phyloP scores from a whole-genome alignment of 2,329 filamentous ascomycete species.

The Aspergillus phoenicis region DNA sequence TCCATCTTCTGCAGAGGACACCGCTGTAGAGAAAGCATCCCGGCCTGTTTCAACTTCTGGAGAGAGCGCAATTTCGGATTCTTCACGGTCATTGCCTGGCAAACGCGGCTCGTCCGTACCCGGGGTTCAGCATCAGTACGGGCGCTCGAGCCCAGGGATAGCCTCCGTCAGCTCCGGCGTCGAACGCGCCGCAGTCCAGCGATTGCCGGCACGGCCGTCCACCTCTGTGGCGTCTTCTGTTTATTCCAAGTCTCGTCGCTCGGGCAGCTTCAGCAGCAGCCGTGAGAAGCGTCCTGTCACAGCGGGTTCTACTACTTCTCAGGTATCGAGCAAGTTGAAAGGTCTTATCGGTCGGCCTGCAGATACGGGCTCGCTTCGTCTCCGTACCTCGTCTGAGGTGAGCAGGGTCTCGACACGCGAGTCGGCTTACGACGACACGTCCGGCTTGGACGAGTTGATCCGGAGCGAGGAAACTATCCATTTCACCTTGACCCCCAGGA shows the following conservation, averaged over 20 bases:
- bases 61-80: conserved; percentile 32
- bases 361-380: conserved; percentile 32
- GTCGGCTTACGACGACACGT: conserved; percentile 56
- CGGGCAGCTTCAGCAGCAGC: conserved; percentile 42
- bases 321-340: conserved; percentile 46
- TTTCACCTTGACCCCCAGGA: conserved; percentile 78
- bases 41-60: conserved; percentile 33
- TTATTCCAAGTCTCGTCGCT: conserved; percentile 37
- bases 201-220: conserved; percentile 37
- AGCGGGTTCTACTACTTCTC: conserved; percentile 43
- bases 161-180: conserved; percentile 29
- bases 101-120: conserved; percentile 29
- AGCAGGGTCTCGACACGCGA: conserved; percentile 35
- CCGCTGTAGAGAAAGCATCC: conserved; percentile 20
- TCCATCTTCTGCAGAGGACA: conserved; percentile 9
- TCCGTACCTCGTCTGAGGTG: conserved; percentile 42
- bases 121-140: conserved; percentile 28
- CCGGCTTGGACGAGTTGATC: conserved; percentile 77
- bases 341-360: conserved; percentile 41
- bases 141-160: conserved; percentile 21
- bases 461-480: conserved; percentile 81
- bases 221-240: conserved; percentile 31
- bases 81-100: conserved; percentile 28
- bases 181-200: conserved; percentile 47
- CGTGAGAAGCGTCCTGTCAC: conserved; percentile 44